Evolutionary conservation across 208 protist species (phyloP), one percentile per base, ranked within the genome.

Genomic region (Leishmania gerbilli): DNA sequence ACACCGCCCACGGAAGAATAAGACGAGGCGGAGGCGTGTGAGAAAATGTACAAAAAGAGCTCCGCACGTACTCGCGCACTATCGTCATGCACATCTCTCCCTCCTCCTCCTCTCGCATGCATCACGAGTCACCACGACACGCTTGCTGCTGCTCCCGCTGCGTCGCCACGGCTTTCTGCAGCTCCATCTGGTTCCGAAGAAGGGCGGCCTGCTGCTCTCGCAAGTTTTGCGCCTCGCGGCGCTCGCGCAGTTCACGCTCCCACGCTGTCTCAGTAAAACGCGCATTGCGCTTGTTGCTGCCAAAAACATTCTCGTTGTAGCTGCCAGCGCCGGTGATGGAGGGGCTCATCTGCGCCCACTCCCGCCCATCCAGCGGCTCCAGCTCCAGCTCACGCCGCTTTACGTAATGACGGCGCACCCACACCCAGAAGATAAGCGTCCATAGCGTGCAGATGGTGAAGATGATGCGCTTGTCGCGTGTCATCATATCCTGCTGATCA

Each of bases 321-420:
- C 87, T 87, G 1, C 91, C 91, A 5, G 81, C 69, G 0, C 94
- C 94, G 0, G 89, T 92, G 24, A 95, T 77, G 24, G 90, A 89
- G 5, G 84, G 79, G 0, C 49, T 82, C 69, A 88, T 85, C 17
- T 60, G 3, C 3, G 64, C 80, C 31, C 80, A 60, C 37, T 78
- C 72, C 24, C 24, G 19, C 62, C 42, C 76, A 9, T 49, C 79
- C 15, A 89, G 11, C 42, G 64, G 53, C 37, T 88, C 78, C 76
- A 51, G 58, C 71, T 88, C 82, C 53, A 95, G 84, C 74, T 97
- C 91, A 67, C 83, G 79, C 47, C 71, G 62, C 62, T 71, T 60
- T 24, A 97, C 87, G 75, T 97, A 96, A 84, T 97, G 94, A 5
- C 94, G 91, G 17, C 92, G 87, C 60, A 97, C 91, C 93, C 94